Evolutionary conservation across 305 asterid genomes (phyloP), one percentile per base, ranked within the genome.

Genomic region (Fraxinus ornus): DNA sequence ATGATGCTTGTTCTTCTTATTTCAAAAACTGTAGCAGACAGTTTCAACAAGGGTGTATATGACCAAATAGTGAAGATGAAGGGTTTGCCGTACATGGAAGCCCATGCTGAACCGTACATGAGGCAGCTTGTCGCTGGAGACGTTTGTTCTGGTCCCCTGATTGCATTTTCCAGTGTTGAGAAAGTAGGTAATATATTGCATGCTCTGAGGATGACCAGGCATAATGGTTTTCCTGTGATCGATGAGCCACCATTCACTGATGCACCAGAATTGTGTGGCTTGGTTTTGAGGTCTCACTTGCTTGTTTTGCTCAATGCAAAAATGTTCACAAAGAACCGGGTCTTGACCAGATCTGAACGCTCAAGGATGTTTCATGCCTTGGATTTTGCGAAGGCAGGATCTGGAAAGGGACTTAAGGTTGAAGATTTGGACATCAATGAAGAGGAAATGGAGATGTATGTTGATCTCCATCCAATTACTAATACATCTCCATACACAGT

Each of bases 31-130:
- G 97, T 95, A 83, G 99, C 97, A 0, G 99, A 95, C 84, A 36
- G 86, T 82, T 95, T 95, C 82, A 95, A 95, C 86, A 79, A 88
- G 19, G 98, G 99, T 0, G 98, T 95, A 37, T 95, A 95, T 60
- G 99, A 95, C 87, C 99, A 95, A 68, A 95, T 95, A 28, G 97
- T 95, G 84, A 87, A 87, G 86, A 93, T 95, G 98, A 95, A 95
- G 86, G 99, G 98, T 28, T 85, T 95, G 89, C 99, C 99, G n/a
- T 95, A 84, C 89, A 39, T 95, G 94, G 99, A 95, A 86, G 93
- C 94, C 37, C 99, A 95, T 80, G 97, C 98, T 2, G 98, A 94
- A 73, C 97, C 98, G 1, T 95, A 93, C 90, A 95, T 95, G 99
- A 90, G 91, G 88, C 91, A 92, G n/a, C 84, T 95, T 86, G 88